These are phyloP conservation scores for Ustulina deusta DNA, from an alignment of 2,329 filamentous ascomycete genomes.

Conservation along the genomic window DNA sequence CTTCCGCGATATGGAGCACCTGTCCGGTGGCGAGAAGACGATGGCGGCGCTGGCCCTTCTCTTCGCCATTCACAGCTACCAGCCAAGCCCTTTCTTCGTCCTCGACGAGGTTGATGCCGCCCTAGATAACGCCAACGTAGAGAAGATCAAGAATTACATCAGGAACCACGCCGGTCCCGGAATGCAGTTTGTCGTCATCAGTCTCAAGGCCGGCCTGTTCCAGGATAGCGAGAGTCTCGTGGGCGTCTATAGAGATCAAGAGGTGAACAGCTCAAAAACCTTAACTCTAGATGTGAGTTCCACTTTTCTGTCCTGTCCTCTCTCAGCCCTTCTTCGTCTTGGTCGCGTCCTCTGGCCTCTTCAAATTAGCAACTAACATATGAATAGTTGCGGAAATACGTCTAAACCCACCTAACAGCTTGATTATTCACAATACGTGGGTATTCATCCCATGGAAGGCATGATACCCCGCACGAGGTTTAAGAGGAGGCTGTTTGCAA, in stretches of 20 bases:
- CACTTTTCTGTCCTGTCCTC: neutral
- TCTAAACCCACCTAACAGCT: constrained; percentile 15
- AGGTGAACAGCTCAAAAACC: constrained; percentile 89
- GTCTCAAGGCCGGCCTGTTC: constrained; percentile 93
- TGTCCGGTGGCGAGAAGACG: constrained; percentile 97
- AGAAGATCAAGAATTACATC: constrained; percentile 96
- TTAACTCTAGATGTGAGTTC: constrained; percentile 92
- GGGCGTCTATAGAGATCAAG: constrained; percentile 94
- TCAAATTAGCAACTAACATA: constrained; percentile 39
- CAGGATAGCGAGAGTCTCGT: constrained; percentile 96
- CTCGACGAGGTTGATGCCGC: constrained; percentile 98
- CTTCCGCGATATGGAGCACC: constrained; percentile 98
- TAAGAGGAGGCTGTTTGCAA: constrained; percentile 6
- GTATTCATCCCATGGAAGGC: neutral
- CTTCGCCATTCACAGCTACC: constrained; percentile 96
- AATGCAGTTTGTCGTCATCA: constrained; percentile 99
- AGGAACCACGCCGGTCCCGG: constrained; percentile 92
- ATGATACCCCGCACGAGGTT: neutral
- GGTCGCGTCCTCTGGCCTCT: neutral
- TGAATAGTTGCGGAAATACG: constrained; percentile 48
- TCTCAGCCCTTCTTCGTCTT: neutral
- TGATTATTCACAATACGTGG: neutral
- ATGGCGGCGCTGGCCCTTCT: constrained; percentile 97
- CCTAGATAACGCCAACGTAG: constrained; percentile 97
- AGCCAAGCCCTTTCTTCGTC: constrained; percentile 96